Conservation (phyloP, 768 basidiomycete genomes). For the Mycena epipterygia region DNA sequence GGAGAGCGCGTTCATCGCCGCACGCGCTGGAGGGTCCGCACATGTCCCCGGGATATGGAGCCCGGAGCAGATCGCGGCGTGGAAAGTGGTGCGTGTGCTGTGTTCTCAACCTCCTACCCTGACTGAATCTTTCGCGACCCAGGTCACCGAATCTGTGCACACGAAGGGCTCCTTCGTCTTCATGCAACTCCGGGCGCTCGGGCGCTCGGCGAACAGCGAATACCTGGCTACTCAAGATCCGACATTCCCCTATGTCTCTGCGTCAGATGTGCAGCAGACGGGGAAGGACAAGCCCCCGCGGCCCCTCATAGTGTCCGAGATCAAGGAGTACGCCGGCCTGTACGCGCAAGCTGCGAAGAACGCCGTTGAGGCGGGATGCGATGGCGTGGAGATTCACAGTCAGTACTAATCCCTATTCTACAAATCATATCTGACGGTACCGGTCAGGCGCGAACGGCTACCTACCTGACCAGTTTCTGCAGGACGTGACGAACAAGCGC, state of each 20-base stretch:
- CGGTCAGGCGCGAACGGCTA: slow-evolving; percentile 43
- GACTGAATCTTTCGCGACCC: background rate
- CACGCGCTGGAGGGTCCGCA: slow-evolving; percentile 38
- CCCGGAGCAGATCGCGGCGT: slow-evolving; percentile 32
- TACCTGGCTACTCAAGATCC: slow-evolving; percentile 50
- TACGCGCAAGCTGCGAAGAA: slow-evolving; percentile 16
- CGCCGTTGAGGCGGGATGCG: slow-evolving; percentile 32
- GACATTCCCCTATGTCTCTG: slow-evolving; percentile 37
- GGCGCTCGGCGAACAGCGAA: slow-evolving; percentile 1
- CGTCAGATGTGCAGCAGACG: slow-evolving; percentile 37
- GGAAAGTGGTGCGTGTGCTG: slow-evolving; percentile 38
- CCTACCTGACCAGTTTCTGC: slow-evolving; percentile 61
- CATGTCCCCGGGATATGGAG: slow-evolving; percentile 41
- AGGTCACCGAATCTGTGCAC: slow-evolving; percentile 64
- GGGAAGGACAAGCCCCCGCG: slow-evolving; percentile 16
- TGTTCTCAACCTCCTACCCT: background rate
- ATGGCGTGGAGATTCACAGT: slow-evolving; percentile 30
- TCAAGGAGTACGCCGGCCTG: slow-evolving; percentile 32
- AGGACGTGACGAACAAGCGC: slow-evolving; percentile 37
- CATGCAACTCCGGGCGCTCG: slow-evolving; percentile 57
- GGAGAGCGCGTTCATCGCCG: slow-evolving; percentile 55
- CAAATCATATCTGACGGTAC: too few species aligned
- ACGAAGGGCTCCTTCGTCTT: slow-evolving; percentile 60
- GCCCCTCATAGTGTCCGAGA: slow-evolving; percentile 43
- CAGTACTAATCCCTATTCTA: too few species aligned